A percentile compares a stretch with the other conserved stretches of the same genome.
Conservation (phyloP, 2,329 filamentous ascomycete genomes). For the Aspergillus candidus region DNA sequence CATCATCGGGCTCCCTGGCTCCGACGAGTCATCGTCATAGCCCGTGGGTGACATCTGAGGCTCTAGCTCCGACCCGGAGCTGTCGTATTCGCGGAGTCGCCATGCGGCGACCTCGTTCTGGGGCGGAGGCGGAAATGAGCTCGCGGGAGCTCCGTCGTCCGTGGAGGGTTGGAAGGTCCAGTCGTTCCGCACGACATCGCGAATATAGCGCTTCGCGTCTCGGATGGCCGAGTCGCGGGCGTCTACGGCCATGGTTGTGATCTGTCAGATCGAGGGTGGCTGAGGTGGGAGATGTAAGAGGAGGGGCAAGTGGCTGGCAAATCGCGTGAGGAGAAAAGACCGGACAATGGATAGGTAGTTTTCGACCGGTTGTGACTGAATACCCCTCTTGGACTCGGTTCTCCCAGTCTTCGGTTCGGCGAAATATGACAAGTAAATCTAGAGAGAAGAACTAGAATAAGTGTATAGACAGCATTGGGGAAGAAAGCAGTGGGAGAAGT, state of each 20-base stretch:
- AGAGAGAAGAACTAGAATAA: no score
- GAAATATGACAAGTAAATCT: no score
- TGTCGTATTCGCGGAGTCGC: conserved; percentile 34
- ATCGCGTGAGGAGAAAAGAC: conserved; percentile 8
- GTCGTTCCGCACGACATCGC: conserved; percentile 37
- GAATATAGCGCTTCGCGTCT: conserved; percentile 37
- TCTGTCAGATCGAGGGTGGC: no score
- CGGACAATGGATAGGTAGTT: not conserved
- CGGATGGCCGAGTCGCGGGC: conserved; percentile 36
- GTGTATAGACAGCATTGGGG: no score
- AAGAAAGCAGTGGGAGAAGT: no score
- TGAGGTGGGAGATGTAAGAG: not conserved
- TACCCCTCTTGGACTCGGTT: no score
- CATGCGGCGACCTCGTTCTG: conserved; percentile 29
- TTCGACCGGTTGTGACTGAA: no score
- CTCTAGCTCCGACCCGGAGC: conserved; percentile 33
- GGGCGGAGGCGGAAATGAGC: conserved; percentile 17
- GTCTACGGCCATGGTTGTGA: conserved; percentile 18
- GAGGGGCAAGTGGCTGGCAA: conserved; percentile 12
- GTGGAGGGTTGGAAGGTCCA: conserved; percentile 33
- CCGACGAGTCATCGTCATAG: conserved; percentile 5
- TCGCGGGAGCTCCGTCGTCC: conserved; percentile 13
- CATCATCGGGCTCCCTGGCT: conserved; percentile 14
- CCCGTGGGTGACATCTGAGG: conserved; percentile 14
- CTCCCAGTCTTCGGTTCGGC: no score